Base-by-base conservation (phyloP, 768 basidiomycete genomes). In the Suillus fuscotomentosus region DNA sequence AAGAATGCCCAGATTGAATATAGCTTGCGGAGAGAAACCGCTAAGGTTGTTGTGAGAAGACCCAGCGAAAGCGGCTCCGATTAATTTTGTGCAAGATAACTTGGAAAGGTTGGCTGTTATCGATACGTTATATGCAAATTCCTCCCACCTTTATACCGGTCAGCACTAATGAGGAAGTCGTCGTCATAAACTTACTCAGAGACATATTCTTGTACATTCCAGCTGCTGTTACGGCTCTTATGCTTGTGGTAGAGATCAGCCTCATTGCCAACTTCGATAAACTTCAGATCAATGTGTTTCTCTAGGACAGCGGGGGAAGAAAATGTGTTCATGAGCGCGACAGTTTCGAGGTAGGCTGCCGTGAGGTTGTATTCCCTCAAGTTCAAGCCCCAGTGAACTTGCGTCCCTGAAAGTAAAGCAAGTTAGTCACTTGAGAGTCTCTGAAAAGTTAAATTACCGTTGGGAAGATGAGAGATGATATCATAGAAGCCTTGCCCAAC, bases 351-450 rank as follows among this genome's bases (percentile, higher is more conserved):
- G 63, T 80, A 81, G 0, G 78, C 80, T 6, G 83, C 79, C 65
- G 84, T 86, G 60, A 86, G 36, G 66, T 86, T 86, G 53, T 78
- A 72, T 62, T 75, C 71, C 7, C 86, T 87, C n/a, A 90, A 75
- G 72, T 91, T 90, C 55, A 90, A 76, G 15, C 88, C 88, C 87
- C 87, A 90, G 15, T 79, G 84, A 66, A 90, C 85, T 59, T 81
- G 83, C 11, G 87, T 88, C 31, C 83, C 87, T 87, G 67, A 60
- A 17, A 31, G 42, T n/a, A 22, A n/a, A 8, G 42, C 9, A 13
- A 7, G 39, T 38, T 20, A 45, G 48, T 24, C n/a, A 6, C 45
- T 56, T 22, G 38, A 60, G 51, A 43, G 24, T 36, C 38, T n/a
- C 55, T 27, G 11, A 10, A 39, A 65, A 22, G 34, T 11, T 54